These are phyloP conservation scores for Corylus americana DNA, from an alignment of 306 rosid species.

Conservation along the genomic window DNA sequence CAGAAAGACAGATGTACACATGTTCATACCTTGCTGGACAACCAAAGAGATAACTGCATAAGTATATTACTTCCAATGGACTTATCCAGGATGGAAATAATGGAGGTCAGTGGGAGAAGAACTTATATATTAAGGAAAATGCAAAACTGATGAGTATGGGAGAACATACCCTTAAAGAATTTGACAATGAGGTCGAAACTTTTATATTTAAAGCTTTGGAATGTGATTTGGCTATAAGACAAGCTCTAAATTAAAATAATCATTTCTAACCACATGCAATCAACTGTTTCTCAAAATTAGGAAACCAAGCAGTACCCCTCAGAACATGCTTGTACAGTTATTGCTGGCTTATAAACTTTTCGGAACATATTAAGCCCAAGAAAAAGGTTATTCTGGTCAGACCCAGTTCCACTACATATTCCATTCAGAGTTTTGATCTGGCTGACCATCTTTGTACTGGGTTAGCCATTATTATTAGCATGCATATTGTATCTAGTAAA, in stretches of 20 bases:
- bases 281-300: neutral
- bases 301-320: neutral
- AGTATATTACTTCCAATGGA: neutral
- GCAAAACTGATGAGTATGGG: neutral
- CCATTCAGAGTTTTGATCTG: slow-evolving; percentile 11
- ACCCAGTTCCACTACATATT: neutral
- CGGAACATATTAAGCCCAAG: slow-evolving; percentile 3
- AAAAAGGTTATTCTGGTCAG: slow-evolving; percentile 7
- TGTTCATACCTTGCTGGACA: neutral
- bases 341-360: neutral
- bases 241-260: neutral
- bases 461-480: neutral
- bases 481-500: slow-evolving; percentile 4
- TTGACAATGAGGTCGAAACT: neutral
- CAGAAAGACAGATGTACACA: neutral
- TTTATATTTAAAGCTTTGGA: neutral
- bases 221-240: neutral
- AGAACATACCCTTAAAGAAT: neutral
- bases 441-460: neutral
- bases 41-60: neutral
- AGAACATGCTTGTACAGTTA: neutral
- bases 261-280: neutral
- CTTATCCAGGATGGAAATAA: neutral
- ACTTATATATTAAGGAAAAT: neutral
- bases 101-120: neutral